Evolutionary conservation across 306 rosid genomes (phyloP).

Genomic region (Purshia tridentata): DNA sequence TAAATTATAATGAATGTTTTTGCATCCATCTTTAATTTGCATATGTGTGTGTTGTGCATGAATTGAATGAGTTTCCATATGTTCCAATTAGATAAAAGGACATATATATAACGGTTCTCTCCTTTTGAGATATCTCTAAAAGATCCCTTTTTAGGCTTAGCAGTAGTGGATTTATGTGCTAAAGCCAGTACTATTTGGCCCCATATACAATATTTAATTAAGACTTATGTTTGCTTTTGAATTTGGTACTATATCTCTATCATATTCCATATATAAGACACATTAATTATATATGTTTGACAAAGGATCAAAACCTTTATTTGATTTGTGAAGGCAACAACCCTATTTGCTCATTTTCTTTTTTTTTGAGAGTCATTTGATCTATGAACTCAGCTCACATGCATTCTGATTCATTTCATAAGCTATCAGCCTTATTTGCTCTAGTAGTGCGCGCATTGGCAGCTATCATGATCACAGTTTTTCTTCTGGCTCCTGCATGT

Average conservation of each 20-base stretch:
- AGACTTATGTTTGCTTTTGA: not conserved
- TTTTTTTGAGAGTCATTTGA: not conserved
- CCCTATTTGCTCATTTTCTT: too few relatives aligned
- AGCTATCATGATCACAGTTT: not conserved
- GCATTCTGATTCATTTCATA: not conserved
- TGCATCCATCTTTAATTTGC: not conserved
- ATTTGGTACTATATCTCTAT: slow-evolving; percentile 12
- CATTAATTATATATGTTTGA: not conserved
- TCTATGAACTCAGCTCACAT: not conserved
- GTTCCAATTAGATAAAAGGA: slow-evolving; percentile 47
- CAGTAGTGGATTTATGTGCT: slow-evolving; percentile 12
- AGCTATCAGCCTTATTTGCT: too few relatives aligned
- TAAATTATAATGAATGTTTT: not conserved
- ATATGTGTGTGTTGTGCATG: not conserved
- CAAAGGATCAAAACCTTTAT: too few relatives aligned
- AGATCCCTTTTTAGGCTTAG: slow-evolving; percentile 38
- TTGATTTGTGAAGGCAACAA: too few relatives aligned
- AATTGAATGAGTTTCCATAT: slow-evolving; percentile 26
- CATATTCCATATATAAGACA: slow-evolving; percentile 3
- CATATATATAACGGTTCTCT: slow-evolving; percentile 47
- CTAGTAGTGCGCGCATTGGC: too few relatives aligned
- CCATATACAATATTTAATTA: not conserved
- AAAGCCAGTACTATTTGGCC: not conserved
- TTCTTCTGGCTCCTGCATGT: not conserved
- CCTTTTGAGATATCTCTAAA: slow-evolving; percentile 58